Percentiles rank a stretch among this genome's conserved stretches.
These are phyloP conservation scores for Picea glauca DNA, from an alignment of 75 land plant genomes.

Conservation along the genomic window DNA sequence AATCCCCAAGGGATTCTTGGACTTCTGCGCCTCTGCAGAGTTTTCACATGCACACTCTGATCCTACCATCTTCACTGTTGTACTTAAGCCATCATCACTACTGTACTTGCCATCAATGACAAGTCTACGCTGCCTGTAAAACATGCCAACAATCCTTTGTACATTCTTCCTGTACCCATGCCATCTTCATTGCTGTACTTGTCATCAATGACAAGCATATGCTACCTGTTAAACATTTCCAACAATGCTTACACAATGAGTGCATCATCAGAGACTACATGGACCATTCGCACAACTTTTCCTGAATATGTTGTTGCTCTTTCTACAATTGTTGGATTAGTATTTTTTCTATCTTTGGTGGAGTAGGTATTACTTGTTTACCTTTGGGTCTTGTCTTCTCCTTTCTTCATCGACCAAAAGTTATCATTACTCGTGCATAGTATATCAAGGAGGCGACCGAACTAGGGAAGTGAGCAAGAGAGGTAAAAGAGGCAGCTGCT, in stretches of 20 bases:
- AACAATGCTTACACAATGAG: conserved; percentile 65
- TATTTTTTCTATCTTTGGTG: conserved; percentile 95
- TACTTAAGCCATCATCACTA: too few species aligned
- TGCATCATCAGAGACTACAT: conserved; percentile 63
- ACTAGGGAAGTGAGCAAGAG: conserved; percentile 86
- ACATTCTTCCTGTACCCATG: too few species aligned
- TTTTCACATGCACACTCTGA: too few species aligned
- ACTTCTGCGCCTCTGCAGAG: too few species aligned
- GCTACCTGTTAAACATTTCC: too few species aligned
- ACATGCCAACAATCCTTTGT: too few species aligned
- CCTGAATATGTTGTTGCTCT: conserved; percentile 97
- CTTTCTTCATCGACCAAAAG: conserved; percentile 89
- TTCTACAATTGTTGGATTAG: conserved; percentile 88
- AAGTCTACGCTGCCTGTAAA: too few species aligned
- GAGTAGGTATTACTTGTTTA: conserved; percentile 93
- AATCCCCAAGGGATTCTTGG: too few species aligned
- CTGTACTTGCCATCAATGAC: too few species aligned
- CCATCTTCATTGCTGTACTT: too few species aligned
- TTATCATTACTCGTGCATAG: conserved; percentile 87
- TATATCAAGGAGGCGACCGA: conserved; percentile 98
- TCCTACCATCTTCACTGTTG: too few species aligned
- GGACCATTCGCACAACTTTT: conserved; percentile 87
- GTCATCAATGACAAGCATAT: too few species aligned
- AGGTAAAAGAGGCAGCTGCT: conserved; percentile 82
- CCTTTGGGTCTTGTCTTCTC: conserved; percentile 87